Conservation (phyloP, 257 asterid genomes). For the Anisodus tanguticus region DNA sequence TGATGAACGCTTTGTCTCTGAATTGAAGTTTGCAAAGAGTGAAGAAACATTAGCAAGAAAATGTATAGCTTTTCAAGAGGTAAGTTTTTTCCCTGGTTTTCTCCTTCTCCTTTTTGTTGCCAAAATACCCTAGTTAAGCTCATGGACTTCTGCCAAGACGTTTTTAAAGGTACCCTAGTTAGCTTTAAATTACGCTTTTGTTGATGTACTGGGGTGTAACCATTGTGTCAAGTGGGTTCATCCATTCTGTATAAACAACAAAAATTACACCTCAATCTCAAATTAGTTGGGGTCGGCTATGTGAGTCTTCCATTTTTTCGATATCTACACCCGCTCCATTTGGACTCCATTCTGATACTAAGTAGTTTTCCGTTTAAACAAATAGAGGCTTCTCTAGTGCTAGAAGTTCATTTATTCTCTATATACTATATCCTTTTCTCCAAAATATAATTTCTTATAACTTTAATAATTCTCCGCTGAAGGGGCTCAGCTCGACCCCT, state of each 20-base stretch:
- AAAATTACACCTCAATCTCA: background rate
- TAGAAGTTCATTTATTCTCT: background rate
- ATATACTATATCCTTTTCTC: background rate
- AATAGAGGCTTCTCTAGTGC: background rate
- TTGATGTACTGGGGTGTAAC: background rate
- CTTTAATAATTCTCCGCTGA: background rate
- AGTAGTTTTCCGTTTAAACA: background rate
- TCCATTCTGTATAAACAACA: background rate
- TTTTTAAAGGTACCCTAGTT: background rate
- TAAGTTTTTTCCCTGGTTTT: slow-evolving; percentile 42
- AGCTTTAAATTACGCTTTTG: background rate
- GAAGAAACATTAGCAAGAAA: slow-evolving; percentile 96
- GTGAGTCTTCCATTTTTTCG: background rate
- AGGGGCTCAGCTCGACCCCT: background rate
- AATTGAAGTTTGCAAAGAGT: slow-evolving; percentile 83
- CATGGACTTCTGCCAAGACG: background rate
- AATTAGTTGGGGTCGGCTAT: background rate
- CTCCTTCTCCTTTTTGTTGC: slow-evolving; percentile 31
- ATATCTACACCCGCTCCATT: background rate
- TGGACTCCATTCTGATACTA: background rate
- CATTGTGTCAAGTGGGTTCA: background rate
- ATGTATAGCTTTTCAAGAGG: slow-evolving; percentile 82
- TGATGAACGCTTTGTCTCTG: slow-evolving; percentile 86
- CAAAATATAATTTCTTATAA: background rate
- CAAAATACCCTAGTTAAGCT: background rate